These are phyloP conservation scores for Solanum hybrid DNA, from an alignment of 305 asterid genomes.

Conservation along the genomic window DNA sequence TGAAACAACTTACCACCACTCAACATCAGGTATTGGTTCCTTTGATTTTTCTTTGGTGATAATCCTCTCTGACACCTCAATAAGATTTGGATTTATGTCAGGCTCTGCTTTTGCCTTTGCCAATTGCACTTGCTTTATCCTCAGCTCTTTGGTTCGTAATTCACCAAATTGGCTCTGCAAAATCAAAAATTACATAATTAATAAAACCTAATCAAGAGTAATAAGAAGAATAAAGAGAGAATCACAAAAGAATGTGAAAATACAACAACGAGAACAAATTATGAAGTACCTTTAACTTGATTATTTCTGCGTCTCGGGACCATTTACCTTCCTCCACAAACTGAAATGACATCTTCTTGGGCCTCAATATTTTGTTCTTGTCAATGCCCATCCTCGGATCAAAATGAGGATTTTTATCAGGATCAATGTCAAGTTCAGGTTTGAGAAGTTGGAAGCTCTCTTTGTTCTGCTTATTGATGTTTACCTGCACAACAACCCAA, in stretches of 20 bases:
- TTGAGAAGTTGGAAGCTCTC: constrained; percentile 92
- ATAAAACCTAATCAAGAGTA: not conserved
- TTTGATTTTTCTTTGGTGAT: constrained; percentile 60
- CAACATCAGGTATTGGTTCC: constrained; percentile 86
- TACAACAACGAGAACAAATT: not conserved
- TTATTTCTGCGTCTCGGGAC: constrained; percentile 78
- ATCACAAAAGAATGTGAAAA: not conserved
- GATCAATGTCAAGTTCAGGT: constrained; percentile 92
- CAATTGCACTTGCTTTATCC: constrained; percentile 81
- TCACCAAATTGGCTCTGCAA: constrained; percentile 77
- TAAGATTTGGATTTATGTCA: constrained; percentile 87
- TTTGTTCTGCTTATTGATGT: constrained; percentile 88
- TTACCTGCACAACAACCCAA: constrained; percentile 37
- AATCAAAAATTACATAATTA: not conserved
- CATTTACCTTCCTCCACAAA: constrained; percentile 99
- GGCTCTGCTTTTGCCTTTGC: constrained; percentile 90
- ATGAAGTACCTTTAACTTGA: constrained; percentile 55
- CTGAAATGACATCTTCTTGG: constrained; percentile 73
- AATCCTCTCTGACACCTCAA: constrained; percentile 84
- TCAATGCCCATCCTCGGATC: constrained; percentile 81
- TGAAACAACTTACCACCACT: constrained; percentile 80
- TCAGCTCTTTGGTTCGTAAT: constrained; percentile 85
- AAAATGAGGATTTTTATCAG: constrained; percentile 68
- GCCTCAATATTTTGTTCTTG: constrained; percentile 73
- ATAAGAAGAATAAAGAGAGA: not conserved